Base-by-base conservation (phyloP, 441 rosid genomes). In the Euphorbia schlechtendalii region DNA sequence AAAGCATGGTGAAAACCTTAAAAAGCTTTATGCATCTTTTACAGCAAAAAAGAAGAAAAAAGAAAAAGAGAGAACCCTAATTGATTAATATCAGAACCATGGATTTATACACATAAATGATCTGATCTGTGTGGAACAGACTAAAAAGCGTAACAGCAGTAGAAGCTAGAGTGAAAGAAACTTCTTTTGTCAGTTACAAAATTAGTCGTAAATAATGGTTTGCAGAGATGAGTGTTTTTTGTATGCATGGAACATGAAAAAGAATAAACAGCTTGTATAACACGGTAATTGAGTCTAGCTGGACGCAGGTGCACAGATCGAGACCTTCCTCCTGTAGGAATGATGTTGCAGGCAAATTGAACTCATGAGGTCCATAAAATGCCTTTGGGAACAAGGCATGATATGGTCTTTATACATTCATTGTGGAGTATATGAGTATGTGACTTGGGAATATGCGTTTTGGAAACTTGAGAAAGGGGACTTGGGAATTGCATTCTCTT, bases 21-120 rank as follows among this genome's bases (percentile, higher is more conserved):
- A 59, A 24, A 59, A 59, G 52, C 36, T 40, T 13, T 18, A 13
- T 41, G 22, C 43, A 25, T 52, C 40, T 25, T 40, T 60, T 30
- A 52, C 62, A 57, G 45, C 20, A 56, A 45, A 25, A 38, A 41
- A 18, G 12, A 61, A 38, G 4, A 56, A 40, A 22, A 43, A 43
- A 27, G 55, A 69, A 62, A 28, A 25, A 22, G 43, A 43, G 10
- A 27, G 55, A 69, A 69, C 61, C 72, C 72, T 62, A 69, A 36
- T 32, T 54, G 21, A 38, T 12, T 49, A 49, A 36, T 34, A 55
- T 8, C 24, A 54, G 51, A 54, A 5, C n/a, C n/a, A 32, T 32
- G 36, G 36, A 32, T 32, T 32, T 32, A 32, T 32, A 32, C 36
- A 32, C 7, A 32, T 32, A 32, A 32, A 32, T 32, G 36, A 32